Percentiles rank a stretch among this genome's conserved stretches.
Conservation (phyloP, 1,284 basidiomycete genomes). For the Sphagnurus paluster region DNA sequence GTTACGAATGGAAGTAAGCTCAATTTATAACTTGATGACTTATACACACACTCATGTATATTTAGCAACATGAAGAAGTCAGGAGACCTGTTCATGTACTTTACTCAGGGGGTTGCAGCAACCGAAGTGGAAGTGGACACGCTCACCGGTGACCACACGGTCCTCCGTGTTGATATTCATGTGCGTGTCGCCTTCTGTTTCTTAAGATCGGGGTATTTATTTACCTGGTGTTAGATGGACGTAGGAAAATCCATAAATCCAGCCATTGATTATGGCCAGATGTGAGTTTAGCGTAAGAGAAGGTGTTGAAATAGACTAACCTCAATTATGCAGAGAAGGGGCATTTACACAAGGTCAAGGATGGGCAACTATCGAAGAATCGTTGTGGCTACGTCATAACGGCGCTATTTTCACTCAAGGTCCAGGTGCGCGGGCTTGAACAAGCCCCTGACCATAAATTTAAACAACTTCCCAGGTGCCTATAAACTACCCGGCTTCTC, state of each 20-base stretch:
- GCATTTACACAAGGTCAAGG: conserved; percentile 19
- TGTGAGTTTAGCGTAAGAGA: not conserved
- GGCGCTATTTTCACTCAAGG: conserved; percentile 19
- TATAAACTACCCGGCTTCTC: conserved; percentile 19
- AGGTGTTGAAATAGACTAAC: not conserved
- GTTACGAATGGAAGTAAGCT: conserved; percentile 18
- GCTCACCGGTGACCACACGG: conserved; percentile 16
- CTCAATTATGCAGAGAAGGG: conserved; percentile 8
- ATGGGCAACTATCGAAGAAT: conserved; percentile 18
- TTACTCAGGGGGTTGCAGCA: conserved; percentile 17
- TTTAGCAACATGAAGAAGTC: conserved; percentile 16
- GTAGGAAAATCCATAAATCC: conserved; percentile 19
- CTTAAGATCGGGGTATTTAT: not conserved
- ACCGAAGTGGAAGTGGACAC: conserved; percentile 18
- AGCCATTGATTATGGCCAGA: conserved; percentile 19
- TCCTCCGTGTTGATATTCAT: conserved; percentile 18
- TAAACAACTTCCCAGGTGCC: conserved; percentile 6
- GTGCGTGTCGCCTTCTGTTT: not conserved
- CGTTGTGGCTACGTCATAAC: conserved; percentile 17
- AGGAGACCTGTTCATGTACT: conserved; percentile 17
- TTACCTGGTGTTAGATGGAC: conserved; percentile 9
- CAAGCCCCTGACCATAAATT: not conserved
- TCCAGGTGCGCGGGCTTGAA: conserved; percentile 2
- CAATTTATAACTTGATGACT: not conserved
- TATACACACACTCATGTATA: not conserved